Conservation (phyloP, 345 rosid genomes). For the Zanthoxylum bungeanum region DNA sequence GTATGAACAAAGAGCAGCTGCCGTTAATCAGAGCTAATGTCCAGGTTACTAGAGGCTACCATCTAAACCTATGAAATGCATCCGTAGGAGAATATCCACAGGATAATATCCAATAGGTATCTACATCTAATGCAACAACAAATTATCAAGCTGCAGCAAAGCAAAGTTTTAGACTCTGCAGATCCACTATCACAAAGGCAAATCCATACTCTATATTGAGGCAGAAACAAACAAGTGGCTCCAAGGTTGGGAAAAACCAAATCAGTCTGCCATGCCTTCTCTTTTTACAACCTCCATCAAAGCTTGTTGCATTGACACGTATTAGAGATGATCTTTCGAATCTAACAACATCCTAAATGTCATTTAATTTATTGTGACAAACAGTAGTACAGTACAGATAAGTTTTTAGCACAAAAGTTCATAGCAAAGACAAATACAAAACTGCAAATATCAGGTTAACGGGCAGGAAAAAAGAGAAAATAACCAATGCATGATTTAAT, state of each 20-base stretch:
- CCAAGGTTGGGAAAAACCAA: neutral
- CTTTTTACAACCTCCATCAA: neutral
- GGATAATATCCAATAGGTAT: too few species aligned
- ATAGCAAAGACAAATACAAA: conserved; percentile 1
- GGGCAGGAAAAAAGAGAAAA: neutral
- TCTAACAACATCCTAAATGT: neutral
- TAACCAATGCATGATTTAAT: neutral
- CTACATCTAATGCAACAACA: neutral
- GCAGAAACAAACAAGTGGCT: neutral
- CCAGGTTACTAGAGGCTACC: neutral
- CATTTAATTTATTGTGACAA: neutral
- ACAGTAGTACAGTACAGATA: too few species aligned
- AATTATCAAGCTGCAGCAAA: neutral
- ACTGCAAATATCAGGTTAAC: neutral
- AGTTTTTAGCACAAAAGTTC: neutral
- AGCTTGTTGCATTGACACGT: neutral
- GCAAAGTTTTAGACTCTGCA: neutral
- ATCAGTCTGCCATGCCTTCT: neutral
- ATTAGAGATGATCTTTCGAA: neutral
- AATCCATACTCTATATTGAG: neutral
- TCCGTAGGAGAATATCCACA: neutral
- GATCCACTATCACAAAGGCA: neutral
- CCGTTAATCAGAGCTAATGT: neutral
- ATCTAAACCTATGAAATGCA: neutral
- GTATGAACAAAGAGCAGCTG: neutral